These are phyloP conservation scores for Inosperma sp. DNA, from an alignment of 768 basidiomycete species.

Conservation along the genomic window DNA sequence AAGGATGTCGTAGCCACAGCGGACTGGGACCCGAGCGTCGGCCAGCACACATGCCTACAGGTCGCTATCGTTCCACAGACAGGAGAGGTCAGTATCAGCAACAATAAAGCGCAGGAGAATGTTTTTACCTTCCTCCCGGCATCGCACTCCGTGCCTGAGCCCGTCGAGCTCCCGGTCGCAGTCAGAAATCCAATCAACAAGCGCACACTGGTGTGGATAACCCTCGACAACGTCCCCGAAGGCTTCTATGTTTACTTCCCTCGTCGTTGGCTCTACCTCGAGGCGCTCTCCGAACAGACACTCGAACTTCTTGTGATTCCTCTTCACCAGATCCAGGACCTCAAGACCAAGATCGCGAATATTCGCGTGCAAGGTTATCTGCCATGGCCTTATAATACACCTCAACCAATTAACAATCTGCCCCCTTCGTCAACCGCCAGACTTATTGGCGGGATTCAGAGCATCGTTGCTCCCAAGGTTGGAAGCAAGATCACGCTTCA, in stretches of 20 bases:
- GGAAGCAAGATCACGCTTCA: conserved; percentile 1
- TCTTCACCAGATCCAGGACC: not conserved
- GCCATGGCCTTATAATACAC: not conserved
- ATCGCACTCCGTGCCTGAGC: not conserved
- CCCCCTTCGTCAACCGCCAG: not conserved
- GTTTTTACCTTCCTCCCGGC: not conserved
- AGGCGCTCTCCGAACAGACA: not conserved
- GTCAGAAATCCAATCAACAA: not conserved
- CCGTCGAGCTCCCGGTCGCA: not conserved
- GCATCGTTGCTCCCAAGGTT: not conserved
- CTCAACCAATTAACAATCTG: not conserved
- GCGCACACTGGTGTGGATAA: not conserved
- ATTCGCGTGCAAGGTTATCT: not conserved
- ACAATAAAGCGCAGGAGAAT: not conserved
- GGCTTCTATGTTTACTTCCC: not conserved
- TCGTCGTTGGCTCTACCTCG: not conserved
- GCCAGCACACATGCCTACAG: not conserved
- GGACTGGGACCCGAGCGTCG: not conserved
- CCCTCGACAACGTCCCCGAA: not conserved
- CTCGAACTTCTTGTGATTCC: not conserved
- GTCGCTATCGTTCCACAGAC: not conserved
- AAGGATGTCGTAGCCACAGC: not conserved
- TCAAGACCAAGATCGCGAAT: not conserved
- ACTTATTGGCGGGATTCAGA: not conserved
- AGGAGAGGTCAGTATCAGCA: not conserved